Evolutionary conservation across 2,329 filamentous ascomycete genomes (phyloP), one percentile per base, ranked within the genome.

Genomic region (Xylogone sp.): DNA sequence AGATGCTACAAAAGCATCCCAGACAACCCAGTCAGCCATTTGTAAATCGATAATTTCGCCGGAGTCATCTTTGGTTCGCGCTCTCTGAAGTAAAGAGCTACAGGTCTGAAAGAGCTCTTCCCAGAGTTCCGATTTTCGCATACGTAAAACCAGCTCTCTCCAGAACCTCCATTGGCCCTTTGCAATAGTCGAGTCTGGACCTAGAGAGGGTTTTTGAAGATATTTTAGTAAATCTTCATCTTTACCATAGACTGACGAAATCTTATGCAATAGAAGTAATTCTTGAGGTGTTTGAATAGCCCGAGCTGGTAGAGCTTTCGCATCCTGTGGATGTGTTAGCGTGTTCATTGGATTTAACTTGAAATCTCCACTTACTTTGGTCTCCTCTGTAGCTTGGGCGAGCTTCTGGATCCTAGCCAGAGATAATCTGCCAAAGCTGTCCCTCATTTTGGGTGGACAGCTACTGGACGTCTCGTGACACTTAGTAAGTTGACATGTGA

Each of bases 231-330:
- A 55, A 43, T 64, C 56, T 27, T 63, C 59, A 19, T 46, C 46
- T 43, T 61, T 62, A 2, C 58, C 59, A 48, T 60, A 57, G 7
- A 48, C 49, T 29, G 57, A 53, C 18, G 61, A 54, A 24, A 68
- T 58, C 39, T 61, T 58, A 18, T 68, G 61, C 19, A 66, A 48
- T 6, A 68, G 55, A 16, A 66, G 49, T 8, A 68, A 45, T 49
- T 68, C 66, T 52, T 68, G 65, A 31, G 65, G 62, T 16, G 59
- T 62, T 18, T 68, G 63, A n/a, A 68, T 60, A 13, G 65, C 59
- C n/a, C 59, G 58, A 21, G 58, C 22, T 21, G 64, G 64, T 19
- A 65, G 53, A 43, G 56, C 21, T 44, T 54, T 62, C n/a, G 53
- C 51, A 51, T 61, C 55, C 64, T 65, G 27, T 10, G 43, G 46